Percentiles rank a stretch among this genome's conserved stretches.
phyloP scores from a whole-genome alignment of 768 basidiomycete species.

The Lentinula aciculospora region DNA sequence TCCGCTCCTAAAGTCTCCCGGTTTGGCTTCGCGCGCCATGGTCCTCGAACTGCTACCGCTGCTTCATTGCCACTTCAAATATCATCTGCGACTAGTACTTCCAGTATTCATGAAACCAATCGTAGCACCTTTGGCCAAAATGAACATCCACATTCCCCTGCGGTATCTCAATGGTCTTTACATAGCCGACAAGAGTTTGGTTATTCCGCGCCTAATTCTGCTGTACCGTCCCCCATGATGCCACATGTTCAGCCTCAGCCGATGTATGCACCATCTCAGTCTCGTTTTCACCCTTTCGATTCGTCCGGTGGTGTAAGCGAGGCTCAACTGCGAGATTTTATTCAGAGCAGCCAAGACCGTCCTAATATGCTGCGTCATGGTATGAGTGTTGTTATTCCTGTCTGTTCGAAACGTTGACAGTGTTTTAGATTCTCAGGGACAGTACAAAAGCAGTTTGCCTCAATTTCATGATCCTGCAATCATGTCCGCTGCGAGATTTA shows the following conservation, averaged over 20 bases:
- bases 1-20: slow-evolving; percentile 63
- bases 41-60: slow-evolving; percentile 50
- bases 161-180: slow-evolving; percentile 40
- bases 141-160: slow-evolving; percentile 24
- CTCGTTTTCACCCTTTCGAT: slow-evolving; percentile 53
- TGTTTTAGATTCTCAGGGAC: slow-evolving; percentile 28
- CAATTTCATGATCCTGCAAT: slow-evolving; percentile 74
- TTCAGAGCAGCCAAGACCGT: slow-evolving; percentile 58
- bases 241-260: slow-evolving; percentile 41
- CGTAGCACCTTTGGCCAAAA: slow-evolving; percentile 22
- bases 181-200: slow-evolving; percentile 34
- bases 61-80: slow-evolving; percentile 56
- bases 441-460: slow-evolving; percentile 24
- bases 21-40: slow-evolving; percentile 70
- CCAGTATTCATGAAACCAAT: slow-evolving; percentile 41
- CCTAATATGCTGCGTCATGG: slow-evolving; percentile 28
- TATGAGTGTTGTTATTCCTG: slow-evolving; percentile 24
- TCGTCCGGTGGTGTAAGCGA: slow-evolving; percentile 48
- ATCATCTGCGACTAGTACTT: slow-evolving; percentile 46
- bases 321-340: slow-evolving; percentile 72
- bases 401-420: slow-evolving; percentile 20
- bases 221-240: slow-evolving; percentile 38
- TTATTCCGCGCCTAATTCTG: slow-evolving; percentile 34
- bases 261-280: slow-evolving; percentile 28
- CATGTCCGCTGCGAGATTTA: slow-evolving; percentile 71